These are phyloP conservation scores for Fusarium subglutinans DNA, from an alignment of 2,329 filamentous ascomycete genomes.

Conservation along the genomic window DNA sequence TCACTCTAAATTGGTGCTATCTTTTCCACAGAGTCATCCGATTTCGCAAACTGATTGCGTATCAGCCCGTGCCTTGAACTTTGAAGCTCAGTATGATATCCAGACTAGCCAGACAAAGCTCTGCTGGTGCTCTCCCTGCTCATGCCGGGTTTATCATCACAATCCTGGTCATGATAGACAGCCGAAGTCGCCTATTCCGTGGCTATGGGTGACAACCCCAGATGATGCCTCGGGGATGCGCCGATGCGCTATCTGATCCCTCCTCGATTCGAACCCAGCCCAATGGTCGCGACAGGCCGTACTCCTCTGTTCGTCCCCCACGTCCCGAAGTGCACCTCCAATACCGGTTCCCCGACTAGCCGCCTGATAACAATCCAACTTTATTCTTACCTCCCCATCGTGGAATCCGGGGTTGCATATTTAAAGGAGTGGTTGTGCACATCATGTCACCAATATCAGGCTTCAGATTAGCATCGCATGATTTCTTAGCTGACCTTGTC, in stretches of 20 bases:
- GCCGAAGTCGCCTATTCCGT: conserved; percentile 3
- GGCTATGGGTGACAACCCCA: conserved; percentile 1
- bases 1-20: conserved; percentile 1
- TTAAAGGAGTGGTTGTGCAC: conserved; percentile 7
- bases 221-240: conserved; percentile 4
- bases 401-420: conserved; percentile 12
- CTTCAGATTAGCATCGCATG: conserved; percentile 16
- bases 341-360: conserved; percentile 5
- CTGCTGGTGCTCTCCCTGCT: not conserved
- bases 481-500: conserved; percentile 15
- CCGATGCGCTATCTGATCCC: conserved; percentile 27
- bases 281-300: conserved; percentile 9
- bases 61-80: not conserved
- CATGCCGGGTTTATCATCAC: not conserved
- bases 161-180: not conserved
- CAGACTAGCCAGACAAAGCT: not conserved
- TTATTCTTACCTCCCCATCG: not conserved
- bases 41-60: not conserved
- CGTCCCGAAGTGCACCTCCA: conserved; percentile 16
- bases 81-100: not conserved
- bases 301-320: conserved; percentile 31
- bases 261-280: conserved; percentile 17
- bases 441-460: not conserved
- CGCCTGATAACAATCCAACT: conserved; percentile 28
- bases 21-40: not conserved